Evolutionary conservation across 78 protist species (phyloP).

Genomic region (Emiliania huxleyi): DNA sequence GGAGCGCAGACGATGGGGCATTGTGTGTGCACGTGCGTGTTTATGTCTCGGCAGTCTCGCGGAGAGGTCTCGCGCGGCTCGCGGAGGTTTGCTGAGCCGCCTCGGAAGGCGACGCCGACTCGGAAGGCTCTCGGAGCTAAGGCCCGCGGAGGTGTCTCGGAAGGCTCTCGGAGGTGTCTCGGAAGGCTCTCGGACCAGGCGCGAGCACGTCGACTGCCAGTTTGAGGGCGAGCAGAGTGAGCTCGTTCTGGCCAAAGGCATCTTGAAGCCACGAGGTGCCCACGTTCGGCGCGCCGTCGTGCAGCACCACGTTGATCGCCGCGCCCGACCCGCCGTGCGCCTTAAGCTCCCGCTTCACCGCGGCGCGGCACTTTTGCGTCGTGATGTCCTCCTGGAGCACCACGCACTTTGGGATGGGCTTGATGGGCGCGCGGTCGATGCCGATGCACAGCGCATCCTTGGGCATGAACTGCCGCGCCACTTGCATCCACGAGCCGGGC

Average conservation of each 20-base stretch:
- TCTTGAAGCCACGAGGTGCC: conserved; percentile 91
- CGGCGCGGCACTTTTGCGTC: conserved; percentile 84
- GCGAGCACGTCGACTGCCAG: conserved; percentile 90
- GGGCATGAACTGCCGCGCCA: conserved; percentile 92
- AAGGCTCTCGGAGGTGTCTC: no score
- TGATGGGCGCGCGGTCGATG: conserved; percentile 96
- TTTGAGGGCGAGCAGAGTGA: conserved; percentile 84
- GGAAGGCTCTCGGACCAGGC: no score
- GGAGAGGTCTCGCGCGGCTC: no score
- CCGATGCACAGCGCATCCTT: conserved; percentile 82
- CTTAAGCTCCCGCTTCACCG: conserved; percentile 64
- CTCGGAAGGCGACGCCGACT: no score
- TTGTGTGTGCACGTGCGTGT: background rate
- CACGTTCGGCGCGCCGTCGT: conserved; percentile 99
- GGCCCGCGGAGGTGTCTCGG: no score
- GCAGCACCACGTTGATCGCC: conserved; percentile 78
- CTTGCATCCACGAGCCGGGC: conserved; percentile 95
- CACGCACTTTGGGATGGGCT: conserved; percentile 78
- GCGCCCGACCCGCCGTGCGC: conserved; percentile 78
- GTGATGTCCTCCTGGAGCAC: conserved; percentile 95
- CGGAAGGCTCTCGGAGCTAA: background rate
- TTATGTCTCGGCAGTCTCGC: background rate
- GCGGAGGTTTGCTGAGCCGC: no score
- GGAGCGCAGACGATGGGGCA: background rate
- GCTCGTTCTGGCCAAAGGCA: conserved; percentile 83